These are phyloP conservation scores for Prunus davidiana DNA, from an alignment of 306 rosid species.

Conservation along the genomic window DNA sequence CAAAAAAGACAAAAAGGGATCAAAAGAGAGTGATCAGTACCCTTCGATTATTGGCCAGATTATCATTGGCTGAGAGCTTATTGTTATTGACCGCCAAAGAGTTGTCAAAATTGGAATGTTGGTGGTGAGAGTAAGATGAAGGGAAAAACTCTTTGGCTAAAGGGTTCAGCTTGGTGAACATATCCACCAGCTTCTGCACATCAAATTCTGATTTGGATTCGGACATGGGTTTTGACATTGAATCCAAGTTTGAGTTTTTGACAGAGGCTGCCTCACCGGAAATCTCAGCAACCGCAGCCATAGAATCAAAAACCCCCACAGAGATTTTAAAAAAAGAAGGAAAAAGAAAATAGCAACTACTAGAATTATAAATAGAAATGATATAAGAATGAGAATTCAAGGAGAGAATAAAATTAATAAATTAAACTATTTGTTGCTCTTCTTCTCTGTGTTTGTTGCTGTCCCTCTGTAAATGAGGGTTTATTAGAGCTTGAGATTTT, in stretches of 20 bases:
- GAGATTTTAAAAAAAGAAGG: neutral
- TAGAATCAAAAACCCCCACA: conserved; percentile 38
- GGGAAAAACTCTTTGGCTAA: conserved; percentile 88
- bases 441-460: conserved; percentile 1
- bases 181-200: conserved; percentile 85
- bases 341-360: neutral
- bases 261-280: conserved; percentile 60
- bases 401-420: conserved; percentile 1
- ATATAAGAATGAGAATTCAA: neutral
- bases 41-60: conserved; percentile 60
- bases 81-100: conserved; percentile 39
- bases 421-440: conserved; percentile 3
- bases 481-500: conserved; percentile 20
- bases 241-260: conserved; percentile 71
- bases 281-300: conserved; percentile 94
- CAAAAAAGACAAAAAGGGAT: conserved; percentile 16
- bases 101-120: conserved; percentile 48
- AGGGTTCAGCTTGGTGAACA: conserved; percentile 95
- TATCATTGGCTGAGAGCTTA: conserved; percentile 49
- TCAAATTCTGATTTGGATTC: conserved; percentile 66
- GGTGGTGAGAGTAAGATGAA: conserved; percentile 56
- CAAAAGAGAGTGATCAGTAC: conserved; percentile 45
- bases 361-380: conserved; percentile 15
- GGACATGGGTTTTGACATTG: conserved; percentile 42
- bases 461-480: conserved; percentile 17